A percentile compares a stretch with the other conserved stretches of the same genome.
These are phyloP conservation scores for Kondoa subrosea DNA, from an alignment of 768 basidiomycete species.

Conservation along the genomic window DNA sequence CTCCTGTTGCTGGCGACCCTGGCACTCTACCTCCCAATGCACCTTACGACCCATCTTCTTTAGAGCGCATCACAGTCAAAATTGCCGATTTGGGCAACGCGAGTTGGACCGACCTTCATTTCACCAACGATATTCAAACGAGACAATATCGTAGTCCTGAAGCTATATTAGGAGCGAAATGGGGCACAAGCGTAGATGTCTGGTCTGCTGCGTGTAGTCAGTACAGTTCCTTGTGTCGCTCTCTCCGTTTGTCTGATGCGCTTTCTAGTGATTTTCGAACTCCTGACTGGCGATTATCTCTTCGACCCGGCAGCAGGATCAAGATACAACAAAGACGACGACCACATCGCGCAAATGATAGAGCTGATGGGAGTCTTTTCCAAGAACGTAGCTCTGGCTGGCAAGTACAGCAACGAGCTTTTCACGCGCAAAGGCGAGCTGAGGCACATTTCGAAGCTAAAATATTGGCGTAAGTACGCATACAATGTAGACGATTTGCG, in stretches of 20 bases:
- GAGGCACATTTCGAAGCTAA: constrained; percentile 18
- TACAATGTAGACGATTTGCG: not conserved
- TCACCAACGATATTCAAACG: constrained; percentile 95
- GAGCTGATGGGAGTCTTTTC: constrained; percentile 87
- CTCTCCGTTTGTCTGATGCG: not conserved
- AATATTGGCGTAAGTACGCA: constrained; percentile 17
- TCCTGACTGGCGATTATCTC: constrained; percentile 92
- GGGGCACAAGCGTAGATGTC: constrained; percentile 87
- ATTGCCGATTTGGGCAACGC: constrained; percentile 93
- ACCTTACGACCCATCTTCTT: constrained; percentile 29
- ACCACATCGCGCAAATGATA: constrained; percentile 90
- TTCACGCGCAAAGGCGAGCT: constrained; percentile 72
- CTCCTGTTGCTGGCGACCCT: constrained; percentile 35
- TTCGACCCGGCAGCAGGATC: constrained; percentile 93
- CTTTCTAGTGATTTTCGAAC: constrained; percentile 56
- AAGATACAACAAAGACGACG: constrained; percentile 90
- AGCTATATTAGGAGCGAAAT: constrained; percentile 87
- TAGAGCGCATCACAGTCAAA: constrained; percentile 83
- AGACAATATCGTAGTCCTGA: constrained; percentile 94
- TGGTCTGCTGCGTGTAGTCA: constrained; percentile 93
- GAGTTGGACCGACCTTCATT: constrained; percentile 70
- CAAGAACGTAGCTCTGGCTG: constrained; percentile 60
- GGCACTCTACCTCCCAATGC: constrained; percentile 34
- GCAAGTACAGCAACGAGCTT: constrained; percentile 85
- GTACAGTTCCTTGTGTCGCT: constrained; percentile 42